Base-by-base conservation (phyloP, 768 basidiomycete genomes). In the Kwoniella botswanensis region DNA sequence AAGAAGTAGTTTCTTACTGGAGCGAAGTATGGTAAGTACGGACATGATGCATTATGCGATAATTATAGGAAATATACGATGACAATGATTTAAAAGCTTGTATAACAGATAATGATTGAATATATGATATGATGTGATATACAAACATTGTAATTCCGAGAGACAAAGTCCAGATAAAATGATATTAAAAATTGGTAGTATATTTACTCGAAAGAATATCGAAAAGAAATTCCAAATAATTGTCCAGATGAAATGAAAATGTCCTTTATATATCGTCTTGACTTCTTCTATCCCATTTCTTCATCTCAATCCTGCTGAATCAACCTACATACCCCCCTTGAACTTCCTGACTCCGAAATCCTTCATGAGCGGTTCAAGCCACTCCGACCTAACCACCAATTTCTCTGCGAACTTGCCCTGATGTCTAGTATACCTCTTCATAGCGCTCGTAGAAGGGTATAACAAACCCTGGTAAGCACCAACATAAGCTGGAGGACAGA, bases 351-450 rank as follows among this genome's bases (percentile, higher is more conserved):
- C 58, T 6, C 76, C 76, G 62, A 78, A 77, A 63, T 80, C 75
- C 58, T 66, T 71, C 62, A 81, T 65, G 1, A 81, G 63, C n/a
- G 79, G 79, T 59, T 78, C 71, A 18, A 81, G 64, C 76, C 74
- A 78, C 29, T 77, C 79, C 9, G 44, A 64, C 70, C 77, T 81
- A 58, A 75, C 75, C 24, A 52, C n/a, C 4, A 43, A 55, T 43
- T 75, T 58, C 24, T 70, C 21, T 13, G 69, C 74, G 43, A 77
- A 74, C 46, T 71, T 68, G 18, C 63, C 55, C 24, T 68, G 58
- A n/a, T 65, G 63, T 59, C 46, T 72, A 0, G 77, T 77, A 63
- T 75, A 74, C 43, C 61, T 70, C 42, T 63, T 68, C 72, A 81
- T 71, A 6, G 55, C 57, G 9, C 42, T 55, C 13, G 44, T 59